Evolutionary conservation across 208 protist genomes (phyloP).

Genomic region (Acanthamoeba culbertsoni): DNA sequence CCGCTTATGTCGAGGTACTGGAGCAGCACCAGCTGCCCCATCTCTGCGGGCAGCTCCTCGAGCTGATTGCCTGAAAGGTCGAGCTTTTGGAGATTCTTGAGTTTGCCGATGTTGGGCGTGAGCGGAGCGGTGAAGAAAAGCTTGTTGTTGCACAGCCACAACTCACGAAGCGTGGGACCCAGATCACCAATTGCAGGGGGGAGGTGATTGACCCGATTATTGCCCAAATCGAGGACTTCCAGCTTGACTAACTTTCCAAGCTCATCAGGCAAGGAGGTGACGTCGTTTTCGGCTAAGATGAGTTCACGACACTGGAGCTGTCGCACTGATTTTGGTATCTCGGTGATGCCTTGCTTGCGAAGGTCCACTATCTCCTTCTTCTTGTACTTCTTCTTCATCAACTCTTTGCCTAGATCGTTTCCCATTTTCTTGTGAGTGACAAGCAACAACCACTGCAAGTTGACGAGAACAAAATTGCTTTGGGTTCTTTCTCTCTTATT

Average conservation of each 20-base stretch:
- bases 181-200: slow-evolving; percentile 68
- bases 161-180: slow-evolving; percentile 59
- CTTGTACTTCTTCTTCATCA: slow-evolving; percentile 72
- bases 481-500: no score
- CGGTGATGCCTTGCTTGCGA: slow-evolving; percentile 67
- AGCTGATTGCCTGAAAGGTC: slow-evolving; percentile 73
- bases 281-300: slow-evolving; percentile 75
- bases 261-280: slow-evolving; percentile 72
- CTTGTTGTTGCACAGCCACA: slow-evolving; percentile 72
- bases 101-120: slow-evolving; percentile 67
- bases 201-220: slow-evolving; percentile 73
- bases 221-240: slow-evolving; percentile 69
- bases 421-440: slow-evolving; percentile 33
- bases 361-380: slow-evolving; percentile 74
- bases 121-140: slow-evolving; percentile 76
- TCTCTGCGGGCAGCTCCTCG: slow-evolving; percentile 70
- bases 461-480: not conserved
- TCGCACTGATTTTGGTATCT: slow-evolving; percentile 70
- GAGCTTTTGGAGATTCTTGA: slow-evolving; percentile 65
- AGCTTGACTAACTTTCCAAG: slow-evolving; percentile 72
- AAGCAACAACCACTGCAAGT: not conserved
- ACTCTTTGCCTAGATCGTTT: slow-evolving; percentile 52
- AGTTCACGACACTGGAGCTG: slow-evolving; percentile 70
- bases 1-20: slow-evolving; percentile 74
- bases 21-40: slow-evolving; percentile 35